Conservation (phyloP, 2,329 filamentous ascomycete genomes). For the Aspergillus fumigatiaffinis region DNA sequence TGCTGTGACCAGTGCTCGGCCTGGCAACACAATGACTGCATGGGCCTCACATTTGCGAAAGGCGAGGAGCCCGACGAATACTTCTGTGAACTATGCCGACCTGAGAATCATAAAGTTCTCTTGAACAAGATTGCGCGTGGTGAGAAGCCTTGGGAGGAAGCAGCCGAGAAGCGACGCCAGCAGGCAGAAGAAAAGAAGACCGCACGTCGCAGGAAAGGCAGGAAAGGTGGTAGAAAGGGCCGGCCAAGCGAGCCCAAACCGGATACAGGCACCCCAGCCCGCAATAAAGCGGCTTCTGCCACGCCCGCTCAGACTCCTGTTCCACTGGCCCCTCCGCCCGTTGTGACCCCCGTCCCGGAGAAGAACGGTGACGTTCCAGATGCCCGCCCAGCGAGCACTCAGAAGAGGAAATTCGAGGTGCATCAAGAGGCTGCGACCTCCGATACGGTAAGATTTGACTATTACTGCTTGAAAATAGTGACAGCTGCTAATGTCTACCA, state of each 20-base stretch:
- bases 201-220: slow-evolving; percentile 56
- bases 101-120: slow-evolving; percentile 76
- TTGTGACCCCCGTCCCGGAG: slow-evolving; percentile 22
- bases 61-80: slow-evolving; percentile 77
- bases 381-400: slow-evolving; percentile 26
- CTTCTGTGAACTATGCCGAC: slow-evolving; percentile 86
- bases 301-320: slow-evolving; percentile 20
- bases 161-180: slow-evolving; percentile 60
- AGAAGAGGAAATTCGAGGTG: slow-evolving; percentile 45
- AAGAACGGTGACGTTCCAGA: slow-evolving; percentile 24
- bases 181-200: slow-evolving; percentile 56
- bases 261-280: slow-evolving; percentile 41
- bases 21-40: slow-evolving; percentile 97
- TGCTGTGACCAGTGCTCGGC: slow-evolving; percentile 87
- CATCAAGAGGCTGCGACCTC: slow-evolving; percentile 24
- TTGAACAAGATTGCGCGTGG: slow-evolving; percentile 73
- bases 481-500: slow-evolving; percentile 21
- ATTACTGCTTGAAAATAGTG: background rate
- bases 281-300: slow-evolving; percentile 22
- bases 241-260: slow-evolving; percentile 59
- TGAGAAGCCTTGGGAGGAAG: slow-evolving; percentile 80
- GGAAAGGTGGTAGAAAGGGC: slow-evolving; percentile 56
- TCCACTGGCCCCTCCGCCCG: slow-evolving; percentile 10
- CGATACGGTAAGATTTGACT: slow-evolving; percentile 28
- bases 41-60: slow-evolving; percentile 75